Evolutionary conservation across 2,329 filamentous ascomycete genomes (phyloP), one percentile per base, ranked within the genome.

Genomic region (Hymenoscyphus scutula): DNA sequence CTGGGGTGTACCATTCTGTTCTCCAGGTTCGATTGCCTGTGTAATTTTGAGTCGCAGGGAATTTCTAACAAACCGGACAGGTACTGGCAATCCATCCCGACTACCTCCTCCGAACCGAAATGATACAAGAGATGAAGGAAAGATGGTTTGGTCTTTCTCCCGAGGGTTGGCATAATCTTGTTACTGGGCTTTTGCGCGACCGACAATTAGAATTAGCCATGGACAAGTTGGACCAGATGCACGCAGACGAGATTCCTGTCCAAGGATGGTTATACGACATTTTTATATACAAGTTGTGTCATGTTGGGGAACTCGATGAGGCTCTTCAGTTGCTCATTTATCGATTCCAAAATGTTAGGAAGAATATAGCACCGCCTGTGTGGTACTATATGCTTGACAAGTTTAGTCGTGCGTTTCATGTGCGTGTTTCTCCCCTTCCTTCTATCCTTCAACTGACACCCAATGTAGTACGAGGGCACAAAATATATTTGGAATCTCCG

Each of bases 41-140:
- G 27, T 53, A 10, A 2, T 38, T 5, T 27, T 3, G 17, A 19
- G 13, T 32, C 17, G 6, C 19, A 19, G 19, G 23, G 23, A 61
- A 19, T 38, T 58, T 45, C 38, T 61, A 25, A 60, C 19, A 37
- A 13, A n/a, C 17, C 10, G 27, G 25, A 55, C 23, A 89, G 80
- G 88, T 84, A 5, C 80, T 97, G 27, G 85, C 90, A 0, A 84
- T 95, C 8, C 95, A 98, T 73, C 91, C 94, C 0, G 90, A 98
- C 75, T 94, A 96, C 69, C 68, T 92, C 5, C 78, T 95, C 27
- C 87, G 92, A 38, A 83, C 84, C 59, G 81, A 88, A 38, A 81
- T 97, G 3, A 78, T 97, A 45, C 78, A 84, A 60, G 87, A 88
- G 61, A 92, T 95, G 89, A 85, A 85, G 70, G 81, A 85, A 61